Conservation (phyloP, 345 rosid genomes). For the Eucalyptus sideroxylon region DNA sequence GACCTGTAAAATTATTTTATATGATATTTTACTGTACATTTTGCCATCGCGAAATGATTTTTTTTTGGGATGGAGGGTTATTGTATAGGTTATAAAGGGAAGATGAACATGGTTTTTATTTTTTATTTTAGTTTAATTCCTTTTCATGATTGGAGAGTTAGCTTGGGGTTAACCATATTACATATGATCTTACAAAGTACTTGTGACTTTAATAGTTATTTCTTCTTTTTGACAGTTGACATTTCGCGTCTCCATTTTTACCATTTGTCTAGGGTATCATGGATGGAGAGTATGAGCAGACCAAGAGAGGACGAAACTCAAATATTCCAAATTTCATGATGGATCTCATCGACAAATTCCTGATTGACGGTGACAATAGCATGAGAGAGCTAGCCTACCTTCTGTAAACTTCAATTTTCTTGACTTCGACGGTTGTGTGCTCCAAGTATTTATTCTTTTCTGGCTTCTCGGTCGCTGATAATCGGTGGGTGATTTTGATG, state of each 20-base stretch:
- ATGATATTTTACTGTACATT: not conserved
- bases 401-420: not conserved
- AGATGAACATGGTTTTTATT: not conserved
- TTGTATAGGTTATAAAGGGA: not conserved
- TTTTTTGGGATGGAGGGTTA: not conserved
- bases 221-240: not conserved
- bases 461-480: not conserved
- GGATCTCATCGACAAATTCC: not conserved
- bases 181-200: not conserved
- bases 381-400: not conserved
- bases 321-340: not conserved
- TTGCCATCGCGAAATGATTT: not conserved
- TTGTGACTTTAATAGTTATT: not conserved
- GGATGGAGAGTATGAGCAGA: not conserved
- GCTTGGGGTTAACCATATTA: not conserved
- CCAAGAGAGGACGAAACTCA: not conserved
- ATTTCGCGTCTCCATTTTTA: not conserved
- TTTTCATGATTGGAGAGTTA: not conserved
- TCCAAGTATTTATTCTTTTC: not conserved
- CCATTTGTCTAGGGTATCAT: conserved; percentile 5
- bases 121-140: not conserved
- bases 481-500: not conserved
- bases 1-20: not conserved
- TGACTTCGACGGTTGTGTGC: not conserved
- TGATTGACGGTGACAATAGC: not conserved